phyloP scores from a whole-genome alignment of 2,329 filamentous ascomycete genomes.

The Juglanconis sp. region DNA sequence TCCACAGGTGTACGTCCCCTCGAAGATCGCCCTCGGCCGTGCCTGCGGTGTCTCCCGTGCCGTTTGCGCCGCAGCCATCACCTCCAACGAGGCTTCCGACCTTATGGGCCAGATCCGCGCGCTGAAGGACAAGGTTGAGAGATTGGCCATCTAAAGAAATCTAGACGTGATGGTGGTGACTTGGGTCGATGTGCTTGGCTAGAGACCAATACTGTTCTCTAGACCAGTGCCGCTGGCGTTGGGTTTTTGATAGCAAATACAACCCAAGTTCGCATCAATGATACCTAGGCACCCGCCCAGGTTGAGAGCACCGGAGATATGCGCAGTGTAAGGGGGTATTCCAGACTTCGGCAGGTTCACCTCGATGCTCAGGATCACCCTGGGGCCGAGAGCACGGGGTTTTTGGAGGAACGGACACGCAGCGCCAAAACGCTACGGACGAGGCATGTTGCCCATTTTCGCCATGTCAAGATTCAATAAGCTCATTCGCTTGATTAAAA shows the following conservation, averaged over 20 bases:
- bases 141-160: slow-evolving; percentile 76
- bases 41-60: slow-evolving; percentile 85
- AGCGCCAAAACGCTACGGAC: too few relatives aligned
- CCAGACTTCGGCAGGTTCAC: too few relatives aligned
- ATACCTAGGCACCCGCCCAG: background rate
- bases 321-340: too few relatives aligned
- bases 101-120: slow-evolving; percentile 82
- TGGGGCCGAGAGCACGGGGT: too few relatives aligned
- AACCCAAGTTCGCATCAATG: background rate
- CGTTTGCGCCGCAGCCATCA: slow-evolving; percentile 86
- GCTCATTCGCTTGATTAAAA: too few relatives aligned
- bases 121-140: slow-evolving; percentile 93
- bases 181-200: background rate
- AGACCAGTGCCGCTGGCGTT: background rate
- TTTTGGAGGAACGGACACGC: too few relatives aligned
- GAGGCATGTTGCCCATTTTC: too few relatives aligned
- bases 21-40: slow-evolving; percentile 81
- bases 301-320: background rate
- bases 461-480: too few relatives aligned
- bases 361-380: too few relatives aligned
- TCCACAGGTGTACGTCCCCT: slow-evolving; percentile 65
- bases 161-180: background rate
- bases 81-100: slow-evolving; percentile 86
- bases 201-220: background rate
- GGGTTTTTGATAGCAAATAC: background rate